Evolutionary conservation across 352 stramenopile species (phyloP).

Genomic region (Pythium phragmiticola): DNA sequence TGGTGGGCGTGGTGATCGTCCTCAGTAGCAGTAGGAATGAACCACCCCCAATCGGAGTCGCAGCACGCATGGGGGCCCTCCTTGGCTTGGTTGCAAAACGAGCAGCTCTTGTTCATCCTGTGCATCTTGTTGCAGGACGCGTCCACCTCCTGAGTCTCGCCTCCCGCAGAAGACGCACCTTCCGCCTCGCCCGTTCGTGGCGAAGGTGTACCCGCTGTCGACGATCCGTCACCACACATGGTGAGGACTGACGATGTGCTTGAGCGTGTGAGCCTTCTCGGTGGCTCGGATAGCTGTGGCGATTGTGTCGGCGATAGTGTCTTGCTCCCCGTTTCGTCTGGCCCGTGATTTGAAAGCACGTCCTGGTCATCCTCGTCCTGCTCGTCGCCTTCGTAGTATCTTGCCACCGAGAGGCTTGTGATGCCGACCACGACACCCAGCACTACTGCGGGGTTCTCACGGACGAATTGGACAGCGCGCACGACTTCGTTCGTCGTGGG

Average conservation of each 20-base stretch:
- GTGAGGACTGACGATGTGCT: neutral
- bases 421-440: constrained; percentile 62
- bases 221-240: neutral
- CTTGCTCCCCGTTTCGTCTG: constrained; percentile 17
- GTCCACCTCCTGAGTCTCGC: neutral
- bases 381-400: constrained; percentile 50
- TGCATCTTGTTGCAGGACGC: constrained; percentile 1
- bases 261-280: constrained; percentile 2
- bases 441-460: constrained; percentile 63
- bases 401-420: constrained; percentile 65
- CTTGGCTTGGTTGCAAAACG: constrained; percentile 23
- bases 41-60: constrained; percentile 70
- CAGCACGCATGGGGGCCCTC: constrained; percentile 32
- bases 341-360: neutral
- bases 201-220: neutral
- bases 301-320: neutral
- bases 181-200: neutral
- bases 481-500: constrained; percentile 62
- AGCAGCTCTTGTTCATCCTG: constrained; percentile 25
- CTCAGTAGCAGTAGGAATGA: constrained; percentile 42
- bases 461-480: constrained; percentile 60
- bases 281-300: neutral
- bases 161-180: neutral
- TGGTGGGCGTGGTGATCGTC: constrained; percentile 13
- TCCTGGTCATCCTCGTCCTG: constrained; percentile 24